Evolutionary conservation across 2,329 filamentous ascomycete species (phyloP).

Genomic region (Stagonosporopsis chrysanthemi): DNA sequence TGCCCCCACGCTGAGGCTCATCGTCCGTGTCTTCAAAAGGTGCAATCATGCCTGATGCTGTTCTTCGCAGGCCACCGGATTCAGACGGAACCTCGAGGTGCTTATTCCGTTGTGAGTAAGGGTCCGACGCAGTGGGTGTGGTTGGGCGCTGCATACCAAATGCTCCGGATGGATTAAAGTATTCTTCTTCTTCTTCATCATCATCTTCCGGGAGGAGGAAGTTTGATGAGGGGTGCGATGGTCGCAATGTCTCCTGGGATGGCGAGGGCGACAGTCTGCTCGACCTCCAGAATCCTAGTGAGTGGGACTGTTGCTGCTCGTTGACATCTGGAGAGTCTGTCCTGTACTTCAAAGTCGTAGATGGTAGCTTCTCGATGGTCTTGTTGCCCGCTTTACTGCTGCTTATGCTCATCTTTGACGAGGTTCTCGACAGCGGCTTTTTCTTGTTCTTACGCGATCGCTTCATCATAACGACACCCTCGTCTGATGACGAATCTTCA

Average conservation of each 20-base stretch:
- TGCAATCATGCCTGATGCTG: conserved; percentile 90
- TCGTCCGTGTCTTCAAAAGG: conserved; percentile 79
- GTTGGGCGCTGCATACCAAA: conserved; percentile 47
- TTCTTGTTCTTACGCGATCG: conserved; percentile 57
- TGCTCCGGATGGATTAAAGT: conserved; percentile 53
- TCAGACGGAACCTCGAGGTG: conserved; percentile 28
- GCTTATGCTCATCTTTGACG: conserved; percentile 62
- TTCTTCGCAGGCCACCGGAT: conserved; percentile 72
- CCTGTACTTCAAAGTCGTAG: conserved; percentile 85
- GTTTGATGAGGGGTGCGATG: conserved; percentile 70
- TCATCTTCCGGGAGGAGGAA: conserved; percentile 70
- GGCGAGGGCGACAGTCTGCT: conserved; percentile 71
- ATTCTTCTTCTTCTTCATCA: conserved; percentile 54
- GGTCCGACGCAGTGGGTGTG: conserved; percentile 44
- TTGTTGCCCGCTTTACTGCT: conserved; percentile 67
- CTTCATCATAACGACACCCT: conserved; percentile 85
- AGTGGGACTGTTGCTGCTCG: conserved; percentile 58
- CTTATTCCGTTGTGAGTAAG: conserved; percentile 30
- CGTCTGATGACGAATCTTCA: conserved; percentile 69
- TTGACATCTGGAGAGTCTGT: conserved; percentile 75
- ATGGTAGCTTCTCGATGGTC: conserved; percentile 86
- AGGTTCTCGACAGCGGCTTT: conserved; percentile 61
- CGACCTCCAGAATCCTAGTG: conserved; percentile 55
- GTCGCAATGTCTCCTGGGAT: conserved; percentile 82
- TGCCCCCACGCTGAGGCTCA: conserved; percentile 63